phyloP scores from a whole-genome alignment of 2,329 filamentous ascomycete species.

The Sodiomyces alkalinus region DNA sequence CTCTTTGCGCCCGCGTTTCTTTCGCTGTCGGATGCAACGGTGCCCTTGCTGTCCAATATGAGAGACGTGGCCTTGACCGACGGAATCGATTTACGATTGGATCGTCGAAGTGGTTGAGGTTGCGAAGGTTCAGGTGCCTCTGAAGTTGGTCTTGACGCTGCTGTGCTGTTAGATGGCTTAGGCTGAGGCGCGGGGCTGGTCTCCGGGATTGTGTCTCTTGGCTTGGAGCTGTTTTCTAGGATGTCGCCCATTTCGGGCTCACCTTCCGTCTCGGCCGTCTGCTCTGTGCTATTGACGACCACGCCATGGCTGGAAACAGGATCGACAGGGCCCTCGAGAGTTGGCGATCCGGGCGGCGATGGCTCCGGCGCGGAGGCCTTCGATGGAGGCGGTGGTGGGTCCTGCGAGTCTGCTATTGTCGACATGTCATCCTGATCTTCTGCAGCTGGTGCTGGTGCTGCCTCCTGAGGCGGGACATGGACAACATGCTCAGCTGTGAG shows the following conservation, averaged over 20 bases:
- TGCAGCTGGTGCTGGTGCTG: constrained; percentile 2
- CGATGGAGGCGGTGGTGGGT: too few relatives aligned
- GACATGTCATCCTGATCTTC: constrained; percentile 5
- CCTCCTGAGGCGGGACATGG: too few relatives aligned
- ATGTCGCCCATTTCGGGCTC: constrained; percentile 2
- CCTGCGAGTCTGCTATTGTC: constrained; percentile 8
- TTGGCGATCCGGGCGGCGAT: too few relatives aligned
- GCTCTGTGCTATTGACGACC: constrained; percentile 5
- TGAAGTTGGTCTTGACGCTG: neutral
- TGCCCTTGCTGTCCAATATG: neutral
- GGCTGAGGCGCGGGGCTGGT: constrained; percentile 12
- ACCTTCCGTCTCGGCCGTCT: constrained; percentile 1
- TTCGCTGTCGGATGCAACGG: neutral
- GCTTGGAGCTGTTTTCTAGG: constrained; percentile 6
- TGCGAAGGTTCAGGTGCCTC: neutral
- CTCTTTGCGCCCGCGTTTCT: too few relatives aligned
- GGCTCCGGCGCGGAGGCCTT: too few relatives aligned
- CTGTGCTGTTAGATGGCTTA: neutral
- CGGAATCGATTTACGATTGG: constrained; percentile 4
- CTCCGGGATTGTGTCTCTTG: constrained; percentile 13
- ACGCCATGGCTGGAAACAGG: constrained; percentile 5
- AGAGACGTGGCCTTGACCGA: constrained; percentile 3
- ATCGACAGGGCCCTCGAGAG: too few relatives aligned
- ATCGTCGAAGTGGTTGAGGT: constrained; percentile 3
- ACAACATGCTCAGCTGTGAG: neutral